Conservation (phyloP, 2,329 filamentous ascomycete species). For the Cytospora schulzeri region DNA sequence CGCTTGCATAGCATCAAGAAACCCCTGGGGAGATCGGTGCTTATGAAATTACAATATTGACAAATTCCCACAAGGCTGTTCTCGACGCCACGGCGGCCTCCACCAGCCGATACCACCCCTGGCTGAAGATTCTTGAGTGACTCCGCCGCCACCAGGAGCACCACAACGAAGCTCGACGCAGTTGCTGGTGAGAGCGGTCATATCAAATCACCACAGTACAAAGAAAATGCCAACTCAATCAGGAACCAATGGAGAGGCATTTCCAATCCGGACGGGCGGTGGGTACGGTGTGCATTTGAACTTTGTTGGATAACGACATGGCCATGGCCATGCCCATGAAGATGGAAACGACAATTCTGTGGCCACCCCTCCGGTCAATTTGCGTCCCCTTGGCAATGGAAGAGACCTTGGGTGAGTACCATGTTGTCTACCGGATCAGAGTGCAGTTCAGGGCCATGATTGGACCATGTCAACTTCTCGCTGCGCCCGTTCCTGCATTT, state of each 20-base stretch:
- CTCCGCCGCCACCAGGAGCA: not conserved
- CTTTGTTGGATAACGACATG: conserved; percentile 13
- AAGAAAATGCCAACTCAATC: not conserved
- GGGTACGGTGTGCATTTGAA: not conserved
- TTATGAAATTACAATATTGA: conserved; percentile 2
- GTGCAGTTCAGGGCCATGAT: conserved; percentile 11
- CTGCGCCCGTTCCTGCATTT: conserved; percentile 28
- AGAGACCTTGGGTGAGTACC: conserved; percentile 7
- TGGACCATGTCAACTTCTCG: conserved; percentile 18
- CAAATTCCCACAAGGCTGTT: conserved; percentile 14
- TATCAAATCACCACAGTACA: not conserved
- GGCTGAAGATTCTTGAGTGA: not conserved
- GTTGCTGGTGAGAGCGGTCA: not conserved
- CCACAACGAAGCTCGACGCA: not conserved
- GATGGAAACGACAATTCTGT: conserved; percentile 5
- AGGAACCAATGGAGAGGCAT: not conserved
- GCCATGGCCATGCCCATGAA: conserved; percentile 18
- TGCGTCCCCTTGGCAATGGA: conserved; percentile 14
- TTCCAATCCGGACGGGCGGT: conserved; percentile 10
- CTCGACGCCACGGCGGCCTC: conserved; percentile 13
- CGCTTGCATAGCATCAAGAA: not conserved
- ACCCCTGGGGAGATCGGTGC: conserved; percentile 15
- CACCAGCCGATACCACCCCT: conserved; percentile 2
- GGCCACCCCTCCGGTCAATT: conserved; percentile 23
- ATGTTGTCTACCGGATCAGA: conserved; percentile 10